phyloP scores from a whole-genome alignment of 345 rosid species.

The Diplotaxis tenuifolia region DNA sequence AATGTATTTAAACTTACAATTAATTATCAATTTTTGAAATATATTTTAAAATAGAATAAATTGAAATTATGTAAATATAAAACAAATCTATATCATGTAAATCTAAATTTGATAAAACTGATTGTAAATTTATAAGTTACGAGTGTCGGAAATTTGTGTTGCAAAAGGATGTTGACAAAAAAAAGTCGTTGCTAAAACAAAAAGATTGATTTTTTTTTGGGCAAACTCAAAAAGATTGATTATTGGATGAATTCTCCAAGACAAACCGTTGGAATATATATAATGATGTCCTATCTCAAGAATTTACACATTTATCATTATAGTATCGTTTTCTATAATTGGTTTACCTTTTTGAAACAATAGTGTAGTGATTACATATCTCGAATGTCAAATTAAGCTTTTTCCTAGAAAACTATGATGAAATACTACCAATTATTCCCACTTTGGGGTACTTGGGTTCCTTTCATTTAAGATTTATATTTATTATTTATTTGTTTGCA shows the following conservation, averaged over 20 bases:
- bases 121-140: no score
- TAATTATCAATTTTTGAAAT: no score
- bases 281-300: not conserved
- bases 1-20: no score
- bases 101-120: no score
- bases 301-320: not conserved
- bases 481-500: not conserved
- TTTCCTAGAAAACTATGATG: not conserved
- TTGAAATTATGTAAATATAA: no score
- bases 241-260: not conserved
- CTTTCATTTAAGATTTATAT: not conserved
- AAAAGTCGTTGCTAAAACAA: no score
- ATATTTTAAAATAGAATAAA: no score
- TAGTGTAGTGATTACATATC: not conserved
- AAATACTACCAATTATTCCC: slow-evolving; percentile 16
- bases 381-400: slow-evolving; percentile 17
- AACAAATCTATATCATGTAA: no score
- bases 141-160: no score
- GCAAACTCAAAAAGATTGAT: no score
- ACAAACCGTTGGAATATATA: not conserved
- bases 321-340: slow-evolving; percentile 1
- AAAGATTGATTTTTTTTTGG: no score
- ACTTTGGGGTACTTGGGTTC: slow-evolving; percentile 10
- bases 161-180: no score
- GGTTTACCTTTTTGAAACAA: not conserved